Conservation (phyloP, 371 early-diverging fungal species). For the Dinochytrium kinnereticum region DNA sequence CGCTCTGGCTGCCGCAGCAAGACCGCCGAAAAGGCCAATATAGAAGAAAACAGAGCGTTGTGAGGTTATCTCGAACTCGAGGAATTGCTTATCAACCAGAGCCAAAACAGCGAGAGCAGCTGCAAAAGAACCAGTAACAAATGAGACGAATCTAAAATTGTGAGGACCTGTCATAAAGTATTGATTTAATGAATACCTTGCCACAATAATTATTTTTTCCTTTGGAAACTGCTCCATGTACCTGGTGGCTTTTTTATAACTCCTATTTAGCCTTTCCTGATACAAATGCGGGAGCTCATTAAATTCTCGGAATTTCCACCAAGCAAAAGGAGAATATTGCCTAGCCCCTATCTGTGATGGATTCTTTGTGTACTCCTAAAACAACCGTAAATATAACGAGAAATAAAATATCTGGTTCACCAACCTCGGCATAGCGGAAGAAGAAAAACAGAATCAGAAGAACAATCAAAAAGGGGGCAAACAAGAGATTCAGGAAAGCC, state of each 20-base stretch:
- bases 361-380: constrained; percentile 88
- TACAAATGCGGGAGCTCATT: constrained; percentile 96
- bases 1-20: constrained; percentile 81
- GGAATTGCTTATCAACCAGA: constrained; percentile 83
- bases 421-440: constrained; percentile 93
- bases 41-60: constrained; percentile 89
- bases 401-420: background rate
- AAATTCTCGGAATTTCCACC: constrained; percentile 94
- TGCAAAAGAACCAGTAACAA: constrained; percentile 89
- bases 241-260: constrained; percentile 72
- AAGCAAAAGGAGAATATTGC: constrained; percentile 83
- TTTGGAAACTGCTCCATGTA: constrained; percentile 93
- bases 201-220: constrained; percentile 74
- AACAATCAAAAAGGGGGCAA: constrained; percentile 86
- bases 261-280: constrained; percentile 71
- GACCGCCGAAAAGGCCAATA: constrained; percentile 84
- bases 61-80: constrained; percentile 88
- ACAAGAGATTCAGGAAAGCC: constrained; percentile 82
- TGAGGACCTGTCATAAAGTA: background rate
- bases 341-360: constrained; percentile 84
- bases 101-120: constrained; percentile 83
- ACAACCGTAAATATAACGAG: constrained; percentile 7
- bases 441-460: constrained; percentile 85
- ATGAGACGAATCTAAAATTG: constrained; percentile 77
- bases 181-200: too few relatives aligned